Percentiles rank a stretch among this genome's conserved stretches.
phyloP scores from a whole-genome alignment of 805 yeast species.

The Wickerhamiella slavikovae region DNA sequence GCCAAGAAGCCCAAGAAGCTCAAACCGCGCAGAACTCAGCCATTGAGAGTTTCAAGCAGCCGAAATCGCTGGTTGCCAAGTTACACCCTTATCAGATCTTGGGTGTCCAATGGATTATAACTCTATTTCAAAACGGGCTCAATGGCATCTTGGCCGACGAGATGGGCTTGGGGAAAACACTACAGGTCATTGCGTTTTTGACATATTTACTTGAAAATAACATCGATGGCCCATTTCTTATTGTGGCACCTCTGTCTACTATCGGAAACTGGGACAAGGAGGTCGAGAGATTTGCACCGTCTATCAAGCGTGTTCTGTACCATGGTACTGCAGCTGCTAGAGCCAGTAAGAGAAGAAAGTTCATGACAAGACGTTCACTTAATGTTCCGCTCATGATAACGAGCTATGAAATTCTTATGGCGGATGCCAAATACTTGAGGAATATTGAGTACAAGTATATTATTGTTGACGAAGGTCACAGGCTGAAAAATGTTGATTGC shows the following conservation, averaged over 20 bases:
- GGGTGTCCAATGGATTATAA: slow-evolving; percentile 79
- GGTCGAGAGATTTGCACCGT: slow-evolving; percentile 52
- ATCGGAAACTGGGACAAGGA: slow-evolving; percentile 72
- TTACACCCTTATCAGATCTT: slow-evolving; percentile 74
- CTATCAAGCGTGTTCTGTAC: slow-evolving; percentile 35
- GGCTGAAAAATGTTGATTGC: slow-evolving; percentile 72
- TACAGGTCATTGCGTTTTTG: slow-evolving; percentile 66
- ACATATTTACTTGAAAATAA: slow-evolving; percentile 63
- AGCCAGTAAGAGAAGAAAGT: slow-evolving; percentile 20
- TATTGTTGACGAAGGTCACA: slow-evolving; percentile 90
- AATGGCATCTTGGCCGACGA: slow-evolving; percentile 95
- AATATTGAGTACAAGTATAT: slow-evolving; percentile 53
- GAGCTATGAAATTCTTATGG: slow-evolving; percentile 60
- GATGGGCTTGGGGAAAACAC: slow-evolving; percentile 91
- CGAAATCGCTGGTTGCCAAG: slow-evolving; percentile 31
- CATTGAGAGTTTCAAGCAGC: slow-evolving; percentile 23
- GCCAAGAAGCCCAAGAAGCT: slow-evolving; percentile 15
- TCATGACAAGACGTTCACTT: slow-evolving; percentile 4
- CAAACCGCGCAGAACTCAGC: slow-evolving; percentile 4
- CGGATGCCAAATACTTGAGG: slow-evolving; percentile 39
- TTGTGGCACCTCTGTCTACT: slow-evolving; percentile 88
- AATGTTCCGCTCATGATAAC: slow-evolving; percentile 42
- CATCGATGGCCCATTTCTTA: slow-evolving; percentile 66
- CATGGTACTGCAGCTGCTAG: slow-evolving; percentile 45
- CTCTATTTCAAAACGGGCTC: slow-evolving; percentile 78